These are phyloP conservation scores for Mycosphaerella arachidis DNA, from an alignment of 2,329 filamentous ascomycete species.

Conservation along the genomic window DNA sequence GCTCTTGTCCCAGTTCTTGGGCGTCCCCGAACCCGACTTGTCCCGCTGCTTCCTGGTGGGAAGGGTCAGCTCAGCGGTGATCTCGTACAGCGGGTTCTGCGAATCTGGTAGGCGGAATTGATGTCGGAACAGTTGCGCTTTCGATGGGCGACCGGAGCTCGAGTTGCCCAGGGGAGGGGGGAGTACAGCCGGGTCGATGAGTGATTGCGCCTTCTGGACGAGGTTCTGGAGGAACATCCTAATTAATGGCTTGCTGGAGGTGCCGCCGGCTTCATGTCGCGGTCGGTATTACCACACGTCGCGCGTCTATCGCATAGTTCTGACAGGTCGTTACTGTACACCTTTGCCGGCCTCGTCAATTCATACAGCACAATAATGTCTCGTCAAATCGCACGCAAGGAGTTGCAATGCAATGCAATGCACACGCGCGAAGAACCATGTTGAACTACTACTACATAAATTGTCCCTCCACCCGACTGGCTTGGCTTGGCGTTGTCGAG, in stretches of 20 bases:
- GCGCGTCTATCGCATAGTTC: constrained; percentile 4
- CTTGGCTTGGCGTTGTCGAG: too few species aligned
- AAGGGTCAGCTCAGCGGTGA: constrained; percentile 91
- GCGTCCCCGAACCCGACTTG: constrained; percentile 12
- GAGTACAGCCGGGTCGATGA: constrained; percentile 84
- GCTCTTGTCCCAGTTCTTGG: constrained; percentile 59
- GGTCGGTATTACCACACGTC: neutral
- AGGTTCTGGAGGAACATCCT: constrained; percentile 68
- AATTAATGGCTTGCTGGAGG: constrained; percentile 2
- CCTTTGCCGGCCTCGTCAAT: neutral
- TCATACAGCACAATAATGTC: neutral
- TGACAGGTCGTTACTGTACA: too few species aligned
- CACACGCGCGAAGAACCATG: too few species aligned
- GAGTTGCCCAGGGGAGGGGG: constrained; percentile 52
- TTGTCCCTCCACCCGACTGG: too few species aligned
- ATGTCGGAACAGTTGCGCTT: constrained; percentile 86
- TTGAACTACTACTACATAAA: too few species aligned
- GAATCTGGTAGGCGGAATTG: constrained; percentile 93
- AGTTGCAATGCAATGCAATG: too few species aligned
- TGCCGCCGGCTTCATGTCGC: constrained; percentile 12
- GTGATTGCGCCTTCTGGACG: constrained; percentile 79
- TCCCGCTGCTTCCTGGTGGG: constrained; percentile 53
- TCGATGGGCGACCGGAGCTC: constrained; percentile 78
- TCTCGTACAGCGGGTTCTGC: constrained; percentile 91
- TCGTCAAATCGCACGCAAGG: too few species aligned